phyloP scores from a whole-genome alignment of 768 basidiomycete species.

The Naganishia vishniacii region DNA sequence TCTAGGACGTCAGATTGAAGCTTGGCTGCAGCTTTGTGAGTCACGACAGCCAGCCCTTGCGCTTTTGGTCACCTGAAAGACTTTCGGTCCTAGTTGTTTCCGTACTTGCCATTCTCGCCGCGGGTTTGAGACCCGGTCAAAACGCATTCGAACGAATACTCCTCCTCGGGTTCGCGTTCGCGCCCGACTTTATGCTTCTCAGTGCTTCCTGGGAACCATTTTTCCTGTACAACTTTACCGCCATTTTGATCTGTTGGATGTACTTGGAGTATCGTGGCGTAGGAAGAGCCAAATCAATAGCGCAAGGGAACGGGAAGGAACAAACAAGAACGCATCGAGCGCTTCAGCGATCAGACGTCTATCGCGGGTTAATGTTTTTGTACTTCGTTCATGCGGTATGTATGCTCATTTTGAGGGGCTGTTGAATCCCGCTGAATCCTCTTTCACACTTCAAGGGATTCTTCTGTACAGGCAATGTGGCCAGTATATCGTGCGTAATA shows the following conservation, averaged over 20 bases:
- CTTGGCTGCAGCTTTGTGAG: conserved; percentile 3
- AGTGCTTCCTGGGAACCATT: conserved; percentile 77
- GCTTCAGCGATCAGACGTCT: conserved; percentile 4
- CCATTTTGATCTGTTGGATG: conserved; percentile 64
- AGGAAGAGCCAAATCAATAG: background rate
- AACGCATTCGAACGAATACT: conserved; percentile 38
- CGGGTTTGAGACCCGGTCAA: conserved; percentile 30
- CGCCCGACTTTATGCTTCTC: conserved; percentile 68
- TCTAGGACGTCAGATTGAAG: background rate
- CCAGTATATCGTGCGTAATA: conserved; percentile 64
- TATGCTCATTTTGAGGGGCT: conserved; percentile 75
- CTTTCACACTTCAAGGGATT: background rate
- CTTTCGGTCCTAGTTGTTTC: background rate
- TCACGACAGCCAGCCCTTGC: background rate
- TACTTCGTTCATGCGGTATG: conserved; percentile 72
- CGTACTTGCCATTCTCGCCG: conserved; percentile 20
- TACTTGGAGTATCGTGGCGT: conserved; percentile 54
- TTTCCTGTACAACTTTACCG: conserved; percentile 67
- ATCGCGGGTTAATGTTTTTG: conserved; percentile 65
- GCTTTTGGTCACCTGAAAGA: background rate
- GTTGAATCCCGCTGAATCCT: background rate
- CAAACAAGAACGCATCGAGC: background rate
- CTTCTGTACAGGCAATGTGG: conserved; percentile 55
- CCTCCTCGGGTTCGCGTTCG: conserved; percentile 62
- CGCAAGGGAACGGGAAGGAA: background rate